Conservation (phyloP, 2,329 filamentous ascomycete species). For the Chaetomium strumarium region DNA sequence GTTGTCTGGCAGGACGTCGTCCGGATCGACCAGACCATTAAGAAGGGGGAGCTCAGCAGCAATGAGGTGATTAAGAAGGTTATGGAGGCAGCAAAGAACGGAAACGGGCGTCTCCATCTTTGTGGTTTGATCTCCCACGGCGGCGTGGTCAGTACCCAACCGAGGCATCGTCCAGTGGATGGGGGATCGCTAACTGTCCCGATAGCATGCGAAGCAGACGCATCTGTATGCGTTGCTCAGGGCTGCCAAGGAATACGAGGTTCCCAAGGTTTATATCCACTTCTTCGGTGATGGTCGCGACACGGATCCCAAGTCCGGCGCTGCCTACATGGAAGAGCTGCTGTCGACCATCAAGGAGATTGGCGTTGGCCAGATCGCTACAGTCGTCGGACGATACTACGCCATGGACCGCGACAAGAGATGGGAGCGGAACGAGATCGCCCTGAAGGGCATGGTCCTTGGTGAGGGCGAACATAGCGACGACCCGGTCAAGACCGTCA, state of each 20-base stretch:
- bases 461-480: conserved; percentile 82
- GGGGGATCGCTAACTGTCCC: conserved; percentile 15
- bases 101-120: conserved; percentile 88
- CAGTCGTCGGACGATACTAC: conserved; percentile 92
- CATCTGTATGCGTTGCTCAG: conserved; percentile 84
- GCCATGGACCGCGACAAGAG: conserved; percentile 99
- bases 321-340: conserved; percentile 81
- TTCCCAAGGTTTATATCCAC: conserved; percentile 94
- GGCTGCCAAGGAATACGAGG: conserved; percentile 79
- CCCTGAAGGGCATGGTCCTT: conserved; percentile 75
- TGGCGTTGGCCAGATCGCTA: conserved; percentile 80
- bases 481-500: conserved; percentile 81
- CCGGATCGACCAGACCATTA: conserved; percentile 88
- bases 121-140: conserved; percentile 91
- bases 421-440: conserved; percentile 91
- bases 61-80: conserved; percentile 70
- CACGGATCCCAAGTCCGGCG: conserved; percentile 92
- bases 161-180: neutral
- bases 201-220: conserved; percentile 83
- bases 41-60: conserved; percentile 72
- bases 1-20: conserved; percentile 99
- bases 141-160: conserved; percentile 58
- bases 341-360: conserved; percentile 76
- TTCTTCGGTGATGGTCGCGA: conserved; percentile 98
- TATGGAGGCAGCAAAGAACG: conserved; percentile 73